Evolutionary conservation across 2,329 filamentous ascomycete species (phyloP), one percentile per base, ranked within the genome.

Genomic region (Penicillium vulpinum): DNA sequence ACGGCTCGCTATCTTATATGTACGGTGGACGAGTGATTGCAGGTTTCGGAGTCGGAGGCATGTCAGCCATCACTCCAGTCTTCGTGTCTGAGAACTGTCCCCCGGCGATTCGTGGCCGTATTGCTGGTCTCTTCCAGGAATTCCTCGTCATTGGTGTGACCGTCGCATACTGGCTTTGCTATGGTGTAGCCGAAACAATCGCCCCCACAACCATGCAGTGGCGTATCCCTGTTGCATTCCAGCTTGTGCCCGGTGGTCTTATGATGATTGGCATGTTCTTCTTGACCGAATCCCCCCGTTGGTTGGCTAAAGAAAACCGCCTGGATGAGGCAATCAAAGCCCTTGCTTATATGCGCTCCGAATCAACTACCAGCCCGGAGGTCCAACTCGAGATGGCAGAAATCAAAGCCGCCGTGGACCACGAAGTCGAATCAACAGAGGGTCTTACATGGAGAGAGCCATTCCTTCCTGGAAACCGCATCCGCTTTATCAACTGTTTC

Each of bases 401-500:
- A 78, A 91, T 96, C 63, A 82, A 94, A 60, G 91, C 91, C 89
- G 91, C 77, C 91, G 93, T 73, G 91, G 96, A 81, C 82, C 87
- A 68, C 69, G 84, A 46, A 54, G 61, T 54, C 43, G 60, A 5
- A 79, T 88, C 59, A 86, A 89, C 58, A 87, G 88, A 60, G 76
- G 81, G 66, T 79, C 80, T 65, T 83, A 83, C 68, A 90, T 87
- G 79, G 67, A 83, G 82, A 68, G 95, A 91, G 56, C 78, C 75
- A 65, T 73, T 78, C 55, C 76, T 80, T 15, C 80, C 78, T 69
- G 82, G 81, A 62, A 79, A 79, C 59, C 62, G 90, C 51, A 87
- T 88, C 67, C 84, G 86, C 63, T 87, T 87, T 26, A 84, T 90
- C 56, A 80, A 90, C 40, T 88, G 88, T 65, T 86, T 85, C 35